These are phyloP conservation scores for Acanthamoeba rhysodes DNA, from an alignment of 208 protist genomes.

Conservation along the genomic window DNA sequence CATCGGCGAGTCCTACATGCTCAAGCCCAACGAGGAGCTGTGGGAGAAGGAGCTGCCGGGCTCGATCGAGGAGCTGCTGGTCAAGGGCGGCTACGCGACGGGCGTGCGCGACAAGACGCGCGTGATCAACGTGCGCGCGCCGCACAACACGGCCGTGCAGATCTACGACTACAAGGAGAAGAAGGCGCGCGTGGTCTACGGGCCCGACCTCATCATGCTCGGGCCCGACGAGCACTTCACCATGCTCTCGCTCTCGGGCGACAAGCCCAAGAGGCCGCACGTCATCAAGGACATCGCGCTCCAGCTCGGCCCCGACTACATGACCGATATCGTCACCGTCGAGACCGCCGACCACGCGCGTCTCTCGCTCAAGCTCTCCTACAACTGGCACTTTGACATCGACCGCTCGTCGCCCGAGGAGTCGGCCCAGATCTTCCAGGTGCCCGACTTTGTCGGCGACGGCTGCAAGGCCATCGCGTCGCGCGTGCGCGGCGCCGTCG, in stretches of 20 bases:
- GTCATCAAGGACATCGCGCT: slow-evolving; percentile 95
- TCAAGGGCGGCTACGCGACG: slow-evolving; percentile 61
- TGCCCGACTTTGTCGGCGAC: slow-evolving; percentile 98
- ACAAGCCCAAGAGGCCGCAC: slow-evolving; percentile 93
- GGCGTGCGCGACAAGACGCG: slow-evolving; percentile 88
- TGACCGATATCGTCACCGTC: slow-evolving; percentile 96
- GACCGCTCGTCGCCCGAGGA: slow-evolving; percentile 83
- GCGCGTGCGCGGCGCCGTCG: slow-evolving; percentile 96
- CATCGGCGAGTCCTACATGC: slow-evolving; percentile 95
- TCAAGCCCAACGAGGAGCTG: slow-evolving; percentile 95
- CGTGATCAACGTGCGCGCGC: slow-evolving; percentile 95
- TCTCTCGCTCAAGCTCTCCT: slow-evolving; percentile 95
- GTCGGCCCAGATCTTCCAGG: slow-evolving; percentile 92
- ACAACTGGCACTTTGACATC: slow-evolving; percentile 98
- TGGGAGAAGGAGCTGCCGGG: slow-evolving; percentile 95
- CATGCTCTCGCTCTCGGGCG: slow-evolving; percentile 95
- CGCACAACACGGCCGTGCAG: slow-evolving; percentile 96
- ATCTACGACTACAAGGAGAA: slow-evolving; percentile 96
- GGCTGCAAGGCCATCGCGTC: slow-evolving; percentile 98
- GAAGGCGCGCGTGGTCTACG: slow-evolving; percentile 94
- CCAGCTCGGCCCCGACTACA: slow-evolving; percentile 96
- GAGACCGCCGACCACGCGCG: slow-evolving; percentile 98
- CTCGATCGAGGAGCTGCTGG: slow-evolving; percentile 95
- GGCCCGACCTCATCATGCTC: slow-evolving; percentile 96
- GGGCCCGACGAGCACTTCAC: slow-evolving; percentile 98